These are phyloP conservation scores for Aspergillus panamensis DNA, from an alignment of 495 filamentous ascomycete genomes.

Conservation along the genomic window DNA sequence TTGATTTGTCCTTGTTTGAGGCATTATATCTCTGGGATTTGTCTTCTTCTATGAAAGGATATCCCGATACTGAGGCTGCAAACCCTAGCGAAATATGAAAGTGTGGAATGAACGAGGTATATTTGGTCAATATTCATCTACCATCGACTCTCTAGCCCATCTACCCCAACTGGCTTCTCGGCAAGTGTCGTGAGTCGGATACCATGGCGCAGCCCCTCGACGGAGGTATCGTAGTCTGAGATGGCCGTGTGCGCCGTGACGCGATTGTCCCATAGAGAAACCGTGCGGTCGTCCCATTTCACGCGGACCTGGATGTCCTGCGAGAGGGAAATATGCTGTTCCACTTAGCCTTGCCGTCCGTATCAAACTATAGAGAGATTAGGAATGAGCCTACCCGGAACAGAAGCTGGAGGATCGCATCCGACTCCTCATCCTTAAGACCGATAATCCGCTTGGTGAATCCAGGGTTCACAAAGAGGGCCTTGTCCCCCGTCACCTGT, in stretches of 20 bases:
- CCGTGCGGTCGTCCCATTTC: slow-evolving; percentile 41
- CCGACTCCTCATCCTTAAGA: slow-evolving; percentile 9
- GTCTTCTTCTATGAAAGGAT: too few species aligned
- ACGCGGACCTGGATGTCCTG: slow-evolving; percentile 47
- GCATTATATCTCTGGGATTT: too few species aligned
- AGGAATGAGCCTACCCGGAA: slow-evolving; percentile 1
- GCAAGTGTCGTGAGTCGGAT: slow-evolving; percentile 46
- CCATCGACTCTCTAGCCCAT: slow-evolving; percentile 32
- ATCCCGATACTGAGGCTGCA: too few species aligned
- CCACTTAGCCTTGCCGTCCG: not conserved
- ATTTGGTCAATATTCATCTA: not conserved
- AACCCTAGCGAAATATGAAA: too few species aligned
- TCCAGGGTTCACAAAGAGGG: slow-evolving; percentile 9
- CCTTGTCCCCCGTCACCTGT: slow-evolving; percentile 5
- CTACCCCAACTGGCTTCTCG: slow-evolving; percentile 42
- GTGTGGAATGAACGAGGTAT: too few species aligned
- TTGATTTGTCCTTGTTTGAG: not conserved
- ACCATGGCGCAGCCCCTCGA: slow-evolving; percentile 43
- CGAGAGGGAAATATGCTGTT: slow-evolving; percentile 38
- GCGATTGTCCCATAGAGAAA: slow-evolving; percentile 44
- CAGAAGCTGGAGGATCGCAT: slow-evolving; percentile 6
- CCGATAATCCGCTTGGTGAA: slow-evolving; percentile 15
- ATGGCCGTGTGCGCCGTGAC: slow-evolving; percentile 52
- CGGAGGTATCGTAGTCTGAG: slow-evolving; percentile 47
- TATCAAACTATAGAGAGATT: not conserved